Percentiles rank a stretch among this genome's conserved stretches.
phyloP scores from a whole-genome alignment of 495 filamentous ascomycete genomes.

The Daldinia grandis region DNA sequence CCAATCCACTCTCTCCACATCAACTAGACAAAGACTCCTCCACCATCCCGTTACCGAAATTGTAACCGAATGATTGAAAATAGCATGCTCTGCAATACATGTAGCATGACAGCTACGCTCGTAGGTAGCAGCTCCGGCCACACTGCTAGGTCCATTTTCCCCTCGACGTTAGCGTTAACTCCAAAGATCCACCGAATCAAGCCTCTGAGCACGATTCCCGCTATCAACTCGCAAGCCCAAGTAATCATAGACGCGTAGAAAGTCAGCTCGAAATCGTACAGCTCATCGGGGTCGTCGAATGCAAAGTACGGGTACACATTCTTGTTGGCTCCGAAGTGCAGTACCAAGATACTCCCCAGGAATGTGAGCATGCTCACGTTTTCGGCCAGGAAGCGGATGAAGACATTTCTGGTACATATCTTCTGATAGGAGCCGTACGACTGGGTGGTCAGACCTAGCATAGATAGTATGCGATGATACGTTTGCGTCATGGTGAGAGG shows the following conservation, averaged over 20 bases:
- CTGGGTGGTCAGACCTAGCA: conserved; percentile 60
- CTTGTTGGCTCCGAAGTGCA: conserved; percentile 70
- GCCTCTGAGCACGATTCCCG: conserved; percentile 63
- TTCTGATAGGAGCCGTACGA: conserved; percentile 67
- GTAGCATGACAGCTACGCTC: conserved; percentile 66
- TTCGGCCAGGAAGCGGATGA: conserved; percentile 68
- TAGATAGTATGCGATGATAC: conserved; percentile 59
- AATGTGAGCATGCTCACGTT: conserved; percentile 72
- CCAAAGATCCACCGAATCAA: conserved; percentile 62
- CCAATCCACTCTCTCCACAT: conserved; percentile 39
- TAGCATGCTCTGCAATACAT: conserved; percentile 73
- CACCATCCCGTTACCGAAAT: conserved; percentile 55
- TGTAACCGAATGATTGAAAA: conserved; percentile 69
- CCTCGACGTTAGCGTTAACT: conserved; percentile 66
- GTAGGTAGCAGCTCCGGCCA: conserved; percentile 71
- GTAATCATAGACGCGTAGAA: conserved; percentile 67
- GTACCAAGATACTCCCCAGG: conserved; percentile 64
- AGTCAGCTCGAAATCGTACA: conserved; percentile 64
- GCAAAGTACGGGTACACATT: conserved; percentile 68
- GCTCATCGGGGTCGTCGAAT: conserved; percentile 57
- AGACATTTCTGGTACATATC: conserved; percentile 66
- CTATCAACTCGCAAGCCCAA: conserved; percentile 67
- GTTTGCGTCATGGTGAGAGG: conserved; percentile 67
- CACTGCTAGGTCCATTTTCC: conserved; percentile 64
- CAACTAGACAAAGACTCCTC: conserved; percentile 16